Evolutionary conservation across 345 rosid species (phyloP), one percentile per base, ranked within the genome.

Genomic region (Arabidopsis suecica): DNA sequence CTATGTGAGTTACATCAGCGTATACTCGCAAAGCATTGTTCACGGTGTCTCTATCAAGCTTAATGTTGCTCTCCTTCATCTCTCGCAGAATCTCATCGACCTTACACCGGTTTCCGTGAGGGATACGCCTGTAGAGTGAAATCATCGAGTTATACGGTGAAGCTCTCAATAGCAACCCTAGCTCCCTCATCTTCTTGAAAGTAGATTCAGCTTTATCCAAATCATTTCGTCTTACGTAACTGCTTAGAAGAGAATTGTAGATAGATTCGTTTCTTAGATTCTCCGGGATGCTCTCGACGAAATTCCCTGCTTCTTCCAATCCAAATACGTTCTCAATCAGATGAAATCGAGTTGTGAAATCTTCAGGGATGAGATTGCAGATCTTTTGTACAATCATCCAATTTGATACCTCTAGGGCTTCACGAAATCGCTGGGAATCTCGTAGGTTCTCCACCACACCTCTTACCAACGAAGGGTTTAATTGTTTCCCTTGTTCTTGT

Each of bases 131-230:
- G 40, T 64, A 66, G 47, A 66, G 34, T 8, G 71, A 66, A 6
- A 1, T 50, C 71, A 50, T 66, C 13, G 71, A 66, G 36, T 23
- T 66, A 48, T 50, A 66, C 1, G 71, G 71, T n/a, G 11, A 36
- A 66, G 45, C 36, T 11, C 8, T 50, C 71, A 66, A 50, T 6
- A 66, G 71, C 47, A 66, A 12, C 14, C 71, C 59, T 50, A 66
- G 32, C 71, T 50, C 45, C 22, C 34, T 37, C 71, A 66, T 66
- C 23, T 66, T 50, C 48, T 66, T 5, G 59, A 50, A 66, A 50
- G 33, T 36, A 50, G 20, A 38, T 7, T 36, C 48, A 0, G 60
- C 71, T 36, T 37, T 66, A 22, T 23, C 25, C 25, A 23, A 23
- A 23, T 23, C 25, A 23, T 23, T 23, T 23, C 9, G 1, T 16